These are phyloP conservation scores for Volvox africanus DNA, from an alignment of 139 green algal species.

Conservation along the genomic window DNA sequence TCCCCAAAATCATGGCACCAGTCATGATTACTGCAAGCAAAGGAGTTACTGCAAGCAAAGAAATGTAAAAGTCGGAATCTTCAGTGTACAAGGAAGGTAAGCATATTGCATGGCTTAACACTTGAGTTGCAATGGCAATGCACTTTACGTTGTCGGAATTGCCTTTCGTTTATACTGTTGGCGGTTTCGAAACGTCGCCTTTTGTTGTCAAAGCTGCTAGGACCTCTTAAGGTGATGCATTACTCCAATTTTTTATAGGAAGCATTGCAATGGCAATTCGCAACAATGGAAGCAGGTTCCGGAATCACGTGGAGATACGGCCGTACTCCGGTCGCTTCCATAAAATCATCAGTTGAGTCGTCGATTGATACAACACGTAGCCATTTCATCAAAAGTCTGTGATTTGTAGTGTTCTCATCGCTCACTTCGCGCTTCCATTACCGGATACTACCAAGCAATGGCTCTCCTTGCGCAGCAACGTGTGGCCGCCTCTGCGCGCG, in stretches of 20 bases:
- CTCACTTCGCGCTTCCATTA: neutral
- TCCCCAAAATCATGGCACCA: no score
- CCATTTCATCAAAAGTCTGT: neutral
- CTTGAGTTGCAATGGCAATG: neutral
- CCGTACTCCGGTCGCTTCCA: neutral
- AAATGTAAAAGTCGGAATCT: no score
- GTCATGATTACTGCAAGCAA: no score
- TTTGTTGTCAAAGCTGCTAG: neutral
- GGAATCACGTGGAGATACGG: constrained; percentile 11
- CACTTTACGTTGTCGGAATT: neutral
- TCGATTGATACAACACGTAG: neutral
- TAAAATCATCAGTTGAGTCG: no score
- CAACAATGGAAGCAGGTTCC: neutral
- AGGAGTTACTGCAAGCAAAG: no score
- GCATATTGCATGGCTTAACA: no score
- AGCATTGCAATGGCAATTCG: neutral
- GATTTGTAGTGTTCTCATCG: neutral
- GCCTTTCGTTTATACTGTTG: neutral
- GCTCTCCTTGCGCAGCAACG: constrained; percentile 12
- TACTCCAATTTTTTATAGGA: neutral
- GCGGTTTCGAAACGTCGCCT: neutral
- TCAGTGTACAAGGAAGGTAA: no score
- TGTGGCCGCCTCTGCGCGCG: neutral
- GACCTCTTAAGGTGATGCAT: neutral
- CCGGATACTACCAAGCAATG: neutral